These are phyloP conservation scores for Ceriops tagal DNA, from an alignment of 345 rosid genomes.

Conservation along the genomic window DNA sequence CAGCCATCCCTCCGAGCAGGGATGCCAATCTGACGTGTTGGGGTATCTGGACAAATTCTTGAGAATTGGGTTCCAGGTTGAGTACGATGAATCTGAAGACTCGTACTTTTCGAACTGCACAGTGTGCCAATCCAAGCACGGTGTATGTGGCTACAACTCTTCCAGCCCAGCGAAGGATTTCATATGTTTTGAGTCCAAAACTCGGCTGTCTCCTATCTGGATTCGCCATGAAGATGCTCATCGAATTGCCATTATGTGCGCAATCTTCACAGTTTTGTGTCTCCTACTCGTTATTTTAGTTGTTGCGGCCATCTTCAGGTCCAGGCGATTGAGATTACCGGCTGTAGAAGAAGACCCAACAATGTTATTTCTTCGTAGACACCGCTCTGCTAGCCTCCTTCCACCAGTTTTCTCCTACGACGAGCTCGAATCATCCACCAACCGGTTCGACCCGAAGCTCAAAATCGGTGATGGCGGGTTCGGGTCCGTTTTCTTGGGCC, in stretches of 20 bases:
- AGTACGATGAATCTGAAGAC: constrained; percentile 64
- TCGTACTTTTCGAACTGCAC: constrained; percentile 57
- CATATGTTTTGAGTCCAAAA: constrained; percentile 44
- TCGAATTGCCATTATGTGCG: constrained; percentile 46
- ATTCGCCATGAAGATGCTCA: constrained; percentile 28
- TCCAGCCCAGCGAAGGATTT: constrained; percentile 53
- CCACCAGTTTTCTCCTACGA: constrained; percentile 93
- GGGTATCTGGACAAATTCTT: constrained; percentile 43
- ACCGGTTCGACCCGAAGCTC: constrained; percentile 67
- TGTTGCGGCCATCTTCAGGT: constrained; percentile 47
- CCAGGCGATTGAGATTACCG: constrained; percentile 36
- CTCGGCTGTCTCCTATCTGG: constrained; percentile 37
- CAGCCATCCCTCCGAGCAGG: constrained; percentile 41
- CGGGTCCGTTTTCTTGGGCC: constrained; percentile 79
- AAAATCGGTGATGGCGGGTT: constrained; percentile 95
- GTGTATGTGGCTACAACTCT: constrained; percentile 71
- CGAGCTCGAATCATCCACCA: constrained; percentile 76
- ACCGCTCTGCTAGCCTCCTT: constrained; percentile 65
- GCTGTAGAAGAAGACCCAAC: constrained; percentile 73
- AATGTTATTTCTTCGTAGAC: constrained; percentile 64
- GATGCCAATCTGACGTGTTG: constrained; percentile 59
- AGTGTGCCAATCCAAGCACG: constrained; percentile 43
- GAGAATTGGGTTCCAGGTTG: constrained; percentile 51
- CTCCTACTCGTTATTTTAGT: constrained; percentile 47
- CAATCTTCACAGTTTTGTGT: constrained; percentile 52